phyloP scores from a whole-genome alignment of 495 filamentous ascomycete genomes.

The Podospora bellae-mahoneyi region DNA sequence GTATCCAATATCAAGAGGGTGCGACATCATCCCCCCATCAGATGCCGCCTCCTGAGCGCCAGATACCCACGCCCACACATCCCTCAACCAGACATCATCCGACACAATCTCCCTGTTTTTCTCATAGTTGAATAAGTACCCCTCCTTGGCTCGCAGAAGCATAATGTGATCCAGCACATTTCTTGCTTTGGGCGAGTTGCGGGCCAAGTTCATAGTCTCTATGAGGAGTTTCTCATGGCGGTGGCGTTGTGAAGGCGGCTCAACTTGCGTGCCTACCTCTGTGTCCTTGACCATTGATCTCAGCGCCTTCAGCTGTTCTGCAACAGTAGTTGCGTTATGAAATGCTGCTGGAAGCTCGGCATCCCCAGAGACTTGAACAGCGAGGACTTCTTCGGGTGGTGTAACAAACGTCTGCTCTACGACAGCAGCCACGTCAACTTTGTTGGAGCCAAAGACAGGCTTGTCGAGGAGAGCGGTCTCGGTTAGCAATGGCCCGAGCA shows the following conservation, averaged over 20 bases:
- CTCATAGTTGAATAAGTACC: conserved; percentile 72
- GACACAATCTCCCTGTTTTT: conserved; percentile 64
- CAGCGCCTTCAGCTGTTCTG: conserved; percentile 40
- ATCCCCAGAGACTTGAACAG: conserved; percentile 28
- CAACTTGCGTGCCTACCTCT: conserved; percentile 4
- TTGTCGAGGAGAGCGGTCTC: conserved; percentile 41
- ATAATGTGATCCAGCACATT: conserved; percentile 43
- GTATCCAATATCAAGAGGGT: conserved; percentile 76
- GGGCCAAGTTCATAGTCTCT: conserved; percentile 43
- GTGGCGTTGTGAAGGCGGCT: conserved; percentile 39
- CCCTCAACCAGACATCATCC: conserved; percentile 71
- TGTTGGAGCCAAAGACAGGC: conserved; percentile 45
- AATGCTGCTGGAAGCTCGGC: conserved; percentile 29
- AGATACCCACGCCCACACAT: conserved; percentile 73
- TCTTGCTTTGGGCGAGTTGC: conserved; percentile 38
- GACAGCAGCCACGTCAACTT: conserved; percentile 29
- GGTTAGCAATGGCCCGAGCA: conserved; percentile 45
- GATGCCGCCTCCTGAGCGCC: conserved; percentile 62
- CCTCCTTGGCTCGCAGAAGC: conserved; percentile 57
- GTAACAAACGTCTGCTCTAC: conserved; percentile 35
- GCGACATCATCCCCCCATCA: conserved; percentile 69
- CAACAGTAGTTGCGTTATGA: conserved; percentile 30
- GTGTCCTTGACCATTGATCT: conserved; percentile 31
- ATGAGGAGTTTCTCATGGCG: conserved; percentile 46
- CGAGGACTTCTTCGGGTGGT: conserved; percentile 26